Evolutionary conservation across 139 green algal species (phyloP).

Genomic region (Tetradesmus obliquus): DNA sequence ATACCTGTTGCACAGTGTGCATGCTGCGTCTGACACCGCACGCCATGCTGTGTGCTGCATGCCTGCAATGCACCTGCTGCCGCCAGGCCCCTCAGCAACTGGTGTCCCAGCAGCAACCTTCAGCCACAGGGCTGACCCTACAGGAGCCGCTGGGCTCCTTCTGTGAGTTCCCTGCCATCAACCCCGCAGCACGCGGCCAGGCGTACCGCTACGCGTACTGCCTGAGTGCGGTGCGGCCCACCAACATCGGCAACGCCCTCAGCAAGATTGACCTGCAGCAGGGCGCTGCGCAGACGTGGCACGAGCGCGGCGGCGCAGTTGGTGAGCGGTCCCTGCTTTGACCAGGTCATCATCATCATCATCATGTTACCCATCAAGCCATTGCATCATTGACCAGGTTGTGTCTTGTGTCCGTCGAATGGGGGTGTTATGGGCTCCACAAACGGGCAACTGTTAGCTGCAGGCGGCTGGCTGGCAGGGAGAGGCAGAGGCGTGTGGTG

Average conservation of each 20-base stretch:
- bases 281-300: slow-evolving; percentile 61
- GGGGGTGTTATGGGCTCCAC: not conserved
- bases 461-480: too few relatives aligned
- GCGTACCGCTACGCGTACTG: slow-evolving; percentile 68
- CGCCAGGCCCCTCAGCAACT: slow-evolving; percentile 6
- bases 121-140: not conserved
- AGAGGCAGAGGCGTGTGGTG: too few relatives aligned
- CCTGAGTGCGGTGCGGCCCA: slow-evolving; percentile 67
- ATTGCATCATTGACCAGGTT: not conserved
- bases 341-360: not conserved
- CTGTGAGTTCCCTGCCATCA: slow-evolving; percentile 65
- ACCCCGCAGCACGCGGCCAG: slow-evolving; percentile 16
- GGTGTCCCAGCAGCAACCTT: not conserved
- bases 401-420: not conserved
- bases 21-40: not conserved
- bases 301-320: slow-evolving; percentile 64
- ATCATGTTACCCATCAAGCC: too few relatives aligned
- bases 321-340: slow-evolving; percentile 24
- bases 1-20: not conserved
- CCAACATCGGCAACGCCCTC: slow-evolving; percentile 78
- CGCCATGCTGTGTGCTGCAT: not conserved
- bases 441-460: not conserved
- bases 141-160: slow-evolving; percentile 44
- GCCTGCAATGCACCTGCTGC: too few relatives aligned
- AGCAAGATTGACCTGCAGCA: slow-evolving; percentile 72